These are phyloP conservation scores for Bryopsis sp. DNA, from an alignment of 139 green algal genomes.

Conservation along the genomic window DNA sequence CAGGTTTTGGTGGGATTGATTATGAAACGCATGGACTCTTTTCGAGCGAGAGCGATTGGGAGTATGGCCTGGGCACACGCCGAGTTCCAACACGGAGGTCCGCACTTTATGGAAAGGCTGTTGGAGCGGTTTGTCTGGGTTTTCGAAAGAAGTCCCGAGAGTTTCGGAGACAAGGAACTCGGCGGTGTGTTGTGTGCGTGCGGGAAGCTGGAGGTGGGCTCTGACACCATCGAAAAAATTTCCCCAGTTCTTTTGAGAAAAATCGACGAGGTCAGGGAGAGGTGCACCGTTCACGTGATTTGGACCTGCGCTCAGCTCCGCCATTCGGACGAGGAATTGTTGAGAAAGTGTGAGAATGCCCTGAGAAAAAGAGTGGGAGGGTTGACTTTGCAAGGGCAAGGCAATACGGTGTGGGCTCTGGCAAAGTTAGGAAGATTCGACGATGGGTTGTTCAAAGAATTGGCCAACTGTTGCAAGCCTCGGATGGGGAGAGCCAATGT, in stretches of 20 bases:
- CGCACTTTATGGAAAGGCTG: neutral
- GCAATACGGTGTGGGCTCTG: neutral
- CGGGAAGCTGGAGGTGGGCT: neutral
- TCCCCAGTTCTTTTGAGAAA: neutral
- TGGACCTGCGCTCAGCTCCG: neutral
- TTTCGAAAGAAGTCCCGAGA: neutral
- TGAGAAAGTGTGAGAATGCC: neutral
- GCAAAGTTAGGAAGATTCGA: neutral
- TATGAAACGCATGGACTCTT: neutral
- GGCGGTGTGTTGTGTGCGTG: neutral
- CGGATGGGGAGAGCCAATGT: neutral
- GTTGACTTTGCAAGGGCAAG: neutral
- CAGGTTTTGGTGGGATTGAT: neutral
- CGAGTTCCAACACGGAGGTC: neutral
- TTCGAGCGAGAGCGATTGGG: neutral
- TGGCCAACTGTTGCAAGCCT: neutral
- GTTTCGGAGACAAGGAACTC: neutral
- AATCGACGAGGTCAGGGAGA: neutral
- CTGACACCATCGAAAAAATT: neutral
- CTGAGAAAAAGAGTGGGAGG: neutral
- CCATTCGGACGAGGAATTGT: neutral
- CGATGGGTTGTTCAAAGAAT: neutral
- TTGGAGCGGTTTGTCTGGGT: neutral
- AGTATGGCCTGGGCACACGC: neutral
- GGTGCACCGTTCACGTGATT: neutral